Percentiles rank a stretch among this genome's conserved stretches.
phyloP scores from a whole-genome alignment of 768 basidiomycete species.

The Nevesoporus exiguus region DNA sequence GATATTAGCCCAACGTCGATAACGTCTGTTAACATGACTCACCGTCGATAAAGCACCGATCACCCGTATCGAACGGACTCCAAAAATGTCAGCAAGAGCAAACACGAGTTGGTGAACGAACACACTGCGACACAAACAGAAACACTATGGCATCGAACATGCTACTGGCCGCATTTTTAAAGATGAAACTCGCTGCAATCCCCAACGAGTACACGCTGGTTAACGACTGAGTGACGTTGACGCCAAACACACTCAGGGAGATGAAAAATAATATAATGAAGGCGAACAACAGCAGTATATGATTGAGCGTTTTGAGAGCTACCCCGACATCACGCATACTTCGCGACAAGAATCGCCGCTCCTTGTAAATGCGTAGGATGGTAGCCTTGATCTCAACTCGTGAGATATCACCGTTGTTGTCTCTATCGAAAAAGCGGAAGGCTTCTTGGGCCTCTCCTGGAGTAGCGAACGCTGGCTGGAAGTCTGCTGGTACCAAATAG shows the following conservation, averaged over 20 bases:
- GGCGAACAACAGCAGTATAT: slow-evolving; percentile 61
- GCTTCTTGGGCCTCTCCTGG: slow-evolving; percentile 55
- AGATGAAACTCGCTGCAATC: slow-evolving; percentile 76
- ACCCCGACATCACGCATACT: slow-evolving; percentile 73
- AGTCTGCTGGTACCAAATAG: slow-evolving; percentile 66
- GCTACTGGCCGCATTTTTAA: slow-evolving; percentile 67
- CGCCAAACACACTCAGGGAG: slow-evolving; percentile 67
- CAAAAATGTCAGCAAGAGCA: slow-evolving; percentile 1
- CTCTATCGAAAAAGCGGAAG: slow-evolving; percentile 73
- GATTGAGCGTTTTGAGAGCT: slow-evolving; percentile 63
- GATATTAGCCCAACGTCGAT: slow-evolving; percentile 6
- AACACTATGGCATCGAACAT: slow-evolving; percentile 83
- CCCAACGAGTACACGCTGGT: slow-evolving; percentile 71
- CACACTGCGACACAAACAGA: slow-evolving; percentile 78
- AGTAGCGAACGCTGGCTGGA: slow-evolving; percentile 65
- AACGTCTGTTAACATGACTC: slow-evolving; percentile 1
- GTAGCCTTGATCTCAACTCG: slow-evolving; percentile 71
- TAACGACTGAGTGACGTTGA: slow-evolving; percentile 60
- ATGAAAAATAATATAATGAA: slow-evolving; percentile 68
- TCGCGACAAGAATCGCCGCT: slow-evolving; percentile 69
- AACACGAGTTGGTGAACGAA: slow-evolving; percentile 10
- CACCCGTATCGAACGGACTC: slow-evolving; percentile 79
- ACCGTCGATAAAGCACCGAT: slow-evolving; percentile 74
- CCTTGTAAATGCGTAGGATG: slow-evolving; percentile 70
- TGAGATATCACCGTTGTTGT: slow-evolving; percentile 74